Conservation (phyloP, 139 green algal genomes). For the Chlamydomonas sp. region DNA sequence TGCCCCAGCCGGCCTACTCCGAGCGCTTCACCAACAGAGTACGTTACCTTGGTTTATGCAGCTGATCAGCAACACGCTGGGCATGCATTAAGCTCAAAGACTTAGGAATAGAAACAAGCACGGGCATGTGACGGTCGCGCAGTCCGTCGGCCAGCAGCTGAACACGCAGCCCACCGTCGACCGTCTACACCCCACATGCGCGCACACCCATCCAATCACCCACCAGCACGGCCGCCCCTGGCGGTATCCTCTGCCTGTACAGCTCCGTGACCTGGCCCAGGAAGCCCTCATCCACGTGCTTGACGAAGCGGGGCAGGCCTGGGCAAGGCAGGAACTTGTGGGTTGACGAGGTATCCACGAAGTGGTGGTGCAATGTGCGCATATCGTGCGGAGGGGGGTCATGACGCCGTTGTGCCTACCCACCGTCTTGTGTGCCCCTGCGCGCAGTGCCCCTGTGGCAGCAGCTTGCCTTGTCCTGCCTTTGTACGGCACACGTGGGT, state of each 20-base stretch:
- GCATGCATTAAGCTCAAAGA: too few species aligned
- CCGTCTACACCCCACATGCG: background rate
- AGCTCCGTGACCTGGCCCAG: conserved; percentile 83
- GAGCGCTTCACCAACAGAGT: too few species aligned
- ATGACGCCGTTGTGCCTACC: background rate
- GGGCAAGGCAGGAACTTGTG: background rate
- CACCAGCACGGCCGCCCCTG: conserved; percentile 23
- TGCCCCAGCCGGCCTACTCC: too few species aligned
- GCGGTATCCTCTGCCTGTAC: conserved; percentile 61
- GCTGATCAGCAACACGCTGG: too few species aligned
- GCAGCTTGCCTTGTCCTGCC: too few species aligned
- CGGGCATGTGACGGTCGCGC: too few species aligned
- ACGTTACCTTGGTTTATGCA: too few species aligned
- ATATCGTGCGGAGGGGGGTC: background rate
- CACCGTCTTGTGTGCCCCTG: too few species aligned
- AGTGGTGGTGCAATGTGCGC: background rate
- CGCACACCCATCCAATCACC: background rate
- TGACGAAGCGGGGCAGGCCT: conserved; percentile 69
- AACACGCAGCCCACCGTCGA: background rate
- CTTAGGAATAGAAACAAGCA: too few species aligned
- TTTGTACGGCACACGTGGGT: too few species aligned
- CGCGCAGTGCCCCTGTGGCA: too few species aligned
- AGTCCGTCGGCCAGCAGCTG: too few species aligned
- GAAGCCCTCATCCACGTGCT: conserved; percentile 89
- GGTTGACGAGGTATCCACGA: background rate